Base-by-base conservation (phyloP, 1,284 basidiomycete species). In the Trametes hirsuta region DNA sequence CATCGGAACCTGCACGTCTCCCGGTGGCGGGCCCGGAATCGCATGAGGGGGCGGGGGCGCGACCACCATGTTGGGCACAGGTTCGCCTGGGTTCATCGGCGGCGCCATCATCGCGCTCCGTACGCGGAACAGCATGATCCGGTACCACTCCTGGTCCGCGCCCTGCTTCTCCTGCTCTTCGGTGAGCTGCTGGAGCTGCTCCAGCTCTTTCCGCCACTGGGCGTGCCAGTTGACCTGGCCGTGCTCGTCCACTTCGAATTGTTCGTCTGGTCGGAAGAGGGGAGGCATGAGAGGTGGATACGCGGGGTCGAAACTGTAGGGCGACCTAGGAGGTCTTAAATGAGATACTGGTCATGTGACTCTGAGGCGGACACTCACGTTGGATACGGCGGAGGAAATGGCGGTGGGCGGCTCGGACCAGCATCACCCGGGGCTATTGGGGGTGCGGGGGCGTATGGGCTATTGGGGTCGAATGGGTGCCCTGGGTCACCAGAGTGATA, bases 191-290 rank as follows among this genome's bases (percentile, higher is more conserved):
- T 88, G 85, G 58, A 93, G 76, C 69, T 85, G 85, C 18, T 81
- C 80, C 44, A 93, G 81, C 74, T 93, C 91, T 74, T 92, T 93
- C 55, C 86, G 73, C 86, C 91, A 88, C 40, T 87, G 85, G 36
- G 84, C 71, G 50, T 87, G 85, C 91, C 91, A 93, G 71, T 90
- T 84, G 39, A 91, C 82, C 59, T 90, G 84, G 25, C 91, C 91
- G 58, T 88, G 81, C 70, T 90, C 91, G 62, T 92, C 90, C 14
- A 89, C 60, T 66, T 91, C 87, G 55, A 91, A 75, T 58, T 81
- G 81, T 68, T 86, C 85, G 54, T 87, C 84, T n/a, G 85, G 80
- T 9, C 82, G 79, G 65, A 89, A 80, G 5, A 83, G 79, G 12
- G 84, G 83, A 10, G 77, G 76, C 70, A 87, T 81, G 81, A 88